Evolutionary conservation across 768 basidiomycete species (phyloP), one percentile per base, ranked within the genome.

Genomic region (Trametes coccinea): DNA sequence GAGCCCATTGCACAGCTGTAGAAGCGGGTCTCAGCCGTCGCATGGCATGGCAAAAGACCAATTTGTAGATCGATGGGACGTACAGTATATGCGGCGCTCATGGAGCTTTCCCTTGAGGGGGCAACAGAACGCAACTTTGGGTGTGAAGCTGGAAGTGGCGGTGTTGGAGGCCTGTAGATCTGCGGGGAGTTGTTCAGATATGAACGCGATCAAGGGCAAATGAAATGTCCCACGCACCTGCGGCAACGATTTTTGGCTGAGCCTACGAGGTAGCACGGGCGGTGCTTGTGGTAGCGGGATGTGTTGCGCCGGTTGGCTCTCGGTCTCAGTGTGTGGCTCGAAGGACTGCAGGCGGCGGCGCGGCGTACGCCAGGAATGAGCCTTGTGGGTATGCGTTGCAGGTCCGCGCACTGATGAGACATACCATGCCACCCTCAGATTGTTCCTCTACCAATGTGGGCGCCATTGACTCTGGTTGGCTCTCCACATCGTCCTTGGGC

Each of bases 141-240:
- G 44, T 63, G 60, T 29, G 60, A 52, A n/a, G 66, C 69, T 29
- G 63, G 69, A 3, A 70, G 56, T 17, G 74, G 74, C 47, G 74
- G 74, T 14, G 74, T 75, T 13, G 74, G 74, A 33, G 74, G 74
- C 27, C 74, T 71, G 64, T 71, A 75, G 43, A 50, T 55, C 73
- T 74, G 51, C 6, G 37, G 34, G 4, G 14, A 50, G 44, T 50
- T 29, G 41, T 40, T 56, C 39, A 48, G 55, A 60, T 53, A 61
- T 57, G 53, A 56, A 54, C 53, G 27, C n/a, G 53, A 56, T 51
- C 62, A n/a, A 45, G 37, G 16, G 33, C 54, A 47, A 31, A 60
- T 57, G 54, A 48, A 53, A 51, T 9, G 33, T 33, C 30, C 40
- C 53, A 56, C 66, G 46, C 44, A 67, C 66, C 59, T 59, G 59